Conservation (phyloP, 306 rosid genomes). For the Casuarina equisetifolia region DNA sequence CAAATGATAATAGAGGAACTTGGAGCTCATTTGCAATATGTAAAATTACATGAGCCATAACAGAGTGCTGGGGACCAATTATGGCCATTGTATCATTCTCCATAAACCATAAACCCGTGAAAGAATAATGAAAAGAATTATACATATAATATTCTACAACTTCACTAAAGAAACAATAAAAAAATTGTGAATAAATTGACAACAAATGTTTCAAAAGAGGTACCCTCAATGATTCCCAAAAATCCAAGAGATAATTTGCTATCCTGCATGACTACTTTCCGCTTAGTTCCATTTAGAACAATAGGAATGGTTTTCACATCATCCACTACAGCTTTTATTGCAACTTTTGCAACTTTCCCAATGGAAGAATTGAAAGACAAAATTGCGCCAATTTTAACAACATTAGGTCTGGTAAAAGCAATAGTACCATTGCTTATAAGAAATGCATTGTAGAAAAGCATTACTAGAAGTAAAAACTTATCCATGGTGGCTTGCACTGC, state of each 20-base stretch:
- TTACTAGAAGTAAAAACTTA: no score
- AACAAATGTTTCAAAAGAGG: not conserved
- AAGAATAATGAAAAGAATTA: not conserved
- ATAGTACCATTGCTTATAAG: no score
- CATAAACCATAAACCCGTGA: conserved; percentile 72
- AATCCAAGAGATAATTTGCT: conserved; percentile 45
- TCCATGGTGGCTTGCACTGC: no score
- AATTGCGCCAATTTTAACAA: conserved; percentile 51
- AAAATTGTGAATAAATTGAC: not conserved
- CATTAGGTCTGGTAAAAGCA: conserved; percentile 22
- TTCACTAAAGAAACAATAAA: not conserved
- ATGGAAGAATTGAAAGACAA: conserved; percentile 45
- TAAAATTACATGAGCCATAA: conserved; percentile 82
- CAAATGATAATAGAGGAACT: conserved; percentile 72
- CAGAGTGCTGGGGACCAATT: conserved; percentile 87
- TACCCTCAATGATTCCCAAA: conserved; percentile 56
- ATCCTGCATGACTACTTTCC: conserved; percentile 31
- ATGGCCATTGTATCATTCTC: conserved; percentile 71
- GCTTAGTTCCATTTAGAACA: conserved; percentile 34
- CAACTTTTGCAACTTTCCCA: conserved; percentile 55
- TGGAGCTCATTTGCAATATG: conserved; percentile 88
- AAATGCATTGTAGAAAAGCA: no score
- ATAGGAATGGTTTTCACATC: conserved; percentile 44
- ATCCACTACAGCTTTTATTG: conserved; percentile 47
- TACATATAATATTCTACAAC: not conserved